Evolutionary conservation across 495 filamentous ascomycete species (phyloP), one percentile per base, ranked within the genome.

Genomic region (Talaromyces proteolyticus): DNA sequence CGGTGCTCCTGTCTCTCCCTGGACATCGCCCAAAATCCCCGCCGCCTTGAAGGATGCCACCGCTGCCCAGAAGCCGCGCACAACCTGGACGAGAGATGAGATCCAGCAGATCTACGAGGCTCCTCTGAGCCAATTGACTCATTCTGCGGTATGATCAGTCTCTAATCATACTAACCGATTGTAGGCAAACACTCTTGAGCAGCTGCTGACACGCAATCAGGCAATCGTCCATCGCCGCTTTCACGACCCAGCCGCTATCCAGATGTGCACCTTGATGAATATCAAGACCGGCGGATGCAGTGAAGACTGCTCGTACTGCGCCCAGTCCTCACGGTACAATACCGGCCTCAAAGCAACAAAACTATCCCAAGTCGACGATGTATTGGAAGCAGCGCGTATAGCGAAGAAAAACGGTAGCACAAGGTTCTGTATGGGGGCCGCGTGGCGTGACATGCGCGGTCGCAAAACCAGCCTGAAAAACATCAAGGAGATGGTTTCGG

Each of bases 221-320:
- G 79, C 76, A 46, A 80, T 76, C 38, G 65, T 92, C 48, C 89
- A 94, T 68, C 79, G 87, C 24, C 82, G 83, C 50, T 91, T 91
- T 70, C 89, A 92, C 68, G 76, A 83, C 64, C 87, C 89, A 29
- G 68, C 80, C 25, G 77, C 84, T 5, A 84, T 94, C 61, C 89
- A 94, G 61, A 86, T 92, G 71, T 92, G 89, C 73, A 94, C 89
- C 2, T 73, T 94, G 47, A 90, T 92, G 85, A 92, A 91, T 75
- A 94, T 94, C 76, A 94, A 93, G 57, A 92, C 88, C n/a, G 89
- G 89, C 42, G 89, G 89, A 21, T 94, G 89, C 65, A 83, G 77
- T 59, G 89, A 92, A 63, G 89, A 94, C 69, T 94, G 89, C 62
- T 85, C 82, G 23, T 94, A 92, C 75, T 94, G 89, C 65, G 87